phyloP scores from a whole-genome alignment of 257 asterid species.

The Lavandula angustifolia region DNA sequence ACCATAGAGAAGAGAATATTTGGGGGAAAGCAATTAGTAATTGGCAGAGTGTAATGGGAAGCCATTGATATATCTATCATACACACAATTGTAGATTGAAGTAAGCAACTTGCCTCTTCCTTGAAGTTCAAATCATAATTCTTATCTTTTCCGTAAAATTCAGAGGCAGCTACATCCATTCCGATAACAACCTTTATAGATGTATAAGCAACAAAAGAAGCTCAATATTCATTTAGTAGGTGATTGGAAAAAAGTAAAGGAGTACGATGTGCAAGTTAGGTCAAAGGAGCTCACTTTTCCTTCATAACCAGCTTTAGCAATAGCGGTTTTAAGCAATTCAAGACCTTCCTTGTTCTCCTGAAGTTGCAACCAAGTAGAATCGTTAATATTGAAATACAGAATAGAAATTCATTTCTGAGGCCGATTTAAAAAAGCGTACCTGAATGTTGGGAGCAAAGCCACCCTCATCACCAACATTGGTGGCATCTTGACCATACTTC shows the following conservation, averaged over 20 bases:
- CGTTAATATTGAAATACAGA: slow-evolving; percentile 24
- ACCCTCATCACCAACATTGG: slow-evolving; percentile 94
- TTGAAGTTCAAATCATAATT: slow-evolving; percentile 91
- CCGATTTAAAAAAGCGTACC: slow-evolving; percentile 34
- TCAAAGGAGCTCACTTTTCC: slow-evolving; percentile 52
- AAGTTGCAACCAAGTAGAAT: slow-evolving; percentile 17
- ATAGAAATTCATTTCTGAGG: background rate
- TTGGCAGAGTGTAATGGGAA: background rate
- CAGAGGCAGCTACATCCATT: slow-evolving; percentile 99
- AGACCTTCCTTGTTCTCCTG: slow-evolving; percentile 99
- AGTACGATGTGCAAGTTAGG: background rate
- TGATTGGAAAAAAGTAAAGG: background rate
- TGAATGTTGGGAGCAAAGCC: slow-evolving; percentile 97
- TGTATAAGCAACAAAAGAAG: slow-evolving; percentile 3
- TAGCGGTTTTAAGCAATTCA: slow-evolving; percentile 91
- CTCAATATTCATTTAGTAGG: slow-evolving; percentile 15
- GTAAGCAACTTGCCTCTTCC: slow-evolving; percentile 68
- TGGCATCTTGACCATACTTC: slow-evolving; percentile 92
- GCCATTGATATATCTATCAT: background rate
- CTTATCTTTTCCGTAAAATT: slow-evolving; percentile 77
- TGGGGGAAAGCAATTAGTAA: too few relatives aligned
- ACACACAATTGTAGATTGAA: background rate
- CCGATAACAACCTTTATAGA: slow-evolving; percentile 81
- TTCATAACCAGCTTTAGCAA: slow-evolving; percentile 87
- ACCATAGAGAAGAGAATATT: slow-evolving; percentile 6